Base-by-base conservation (phyloP, 1,284 basidiomycete genomes). In the Apiotrichum gracile region DNA sequence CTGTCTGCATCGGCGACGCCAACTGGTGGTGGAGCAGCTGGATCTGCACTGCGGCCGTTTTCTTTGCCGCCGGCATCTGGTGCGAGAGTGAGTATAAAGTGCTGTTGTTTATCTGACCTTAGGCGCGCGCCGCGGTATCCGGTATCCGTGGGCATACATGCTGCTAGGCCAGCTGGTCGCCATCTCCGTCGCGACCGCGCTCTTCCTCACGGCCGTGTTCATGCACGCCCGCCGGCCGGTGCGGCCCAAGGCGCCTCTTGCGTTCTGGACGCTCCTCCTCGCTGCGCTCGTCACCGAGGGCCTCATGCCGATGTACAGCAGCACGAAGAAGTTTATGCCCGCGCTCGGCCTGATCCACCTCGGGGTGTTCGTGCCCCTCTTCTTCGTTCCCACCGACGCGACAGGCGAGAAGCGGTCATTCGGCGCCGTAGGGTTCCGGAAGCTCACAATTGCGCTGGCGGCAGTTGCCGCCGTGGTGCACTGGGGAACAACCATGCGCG, bases 21-120 rank as follows among this genome's bases (percentile, higher is more conserved):
- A 82, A 81, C 47, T 87, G 85, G 85, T 87, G 85, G 85, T 85
- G 84, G 83, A 83, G 81, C 61, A 82, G 83, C 63, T 84, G 84
- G 66, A 77, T 88, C 26, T 87, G 85, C 67, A 71, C 84, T 13
- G 85, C 82, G 70, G 86, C 85, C 2, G 81, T 81, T 3, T 70
- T 81, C 29, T 85, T 84, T 79, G 83, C 83, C 0, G 73, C 82
- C 0, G 79, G 85, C 52, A 68, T 87, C 6, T 78, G 77, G 35
- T 72, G 74, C 7, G 79, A 86, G 77, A 81, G 85, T 84, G 56
- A 49, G 77, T 29, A 9, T 1, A 8, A 5, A 6, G 5, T 22
- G 3, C n/a, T 38, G n/a, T n/a, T n/a, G 10, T 21, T 37, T 16
- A 12, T 13, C 57, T 55, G 33, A 57, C 47, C 37, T 21, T 59